Evolutionary conservation across 192 early-diverging fungal species (phyloP), one percentile per base, ranked within the genome.

Genomic region (Coemansia sp.): DNA sequence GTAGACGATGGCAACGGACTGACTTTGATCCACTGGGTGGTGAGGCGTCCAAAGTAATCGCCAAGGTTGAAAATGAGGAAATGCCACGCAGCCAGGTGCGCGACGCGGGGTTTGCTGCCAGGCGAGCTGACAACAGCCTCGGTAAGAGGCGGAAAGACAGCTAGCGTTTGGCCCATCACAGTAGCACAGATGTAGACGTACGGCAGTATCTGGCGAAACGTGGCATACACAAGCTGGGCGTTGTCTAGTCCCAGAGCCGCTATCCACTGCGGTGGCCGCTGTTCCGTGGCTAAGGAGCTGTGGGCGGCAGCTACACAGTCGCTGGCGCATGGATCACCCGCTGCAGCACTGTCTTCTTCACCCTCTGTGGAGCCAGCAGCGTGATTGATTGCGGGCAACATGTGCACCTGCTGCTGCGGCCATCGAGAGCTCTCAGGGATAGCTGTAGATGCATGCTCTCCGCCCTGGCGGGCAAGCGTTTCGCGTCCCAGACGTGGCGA

Each of bases 131-230:
- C 68, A 18, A 93, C 80, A 15, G 89, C 85, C 18, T 88, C 81
- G 10, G 92, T 94, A 36, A 94, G 77, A 15, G 91, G 89, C 4
- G 92, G 92, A 68, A 90, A 94, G 16, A 92, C 75, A 7, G 86
- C 84, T 14, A 94, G 62, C 0, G 92, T 94, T 61, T 91, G 80
- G 34, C 71, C 59, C 73, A 90, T 91, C 20, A 88, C 82, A 12
- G 88, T 68, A 2, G 81, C 84, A 20, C 89, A 79, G 10, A 87
- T 67, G 12, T 24, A 56, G 7, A 53, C 68, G 49, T 64, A 74
- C 2, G 80, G 74, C 59, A 60, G 21, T 1, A 71, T 66, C 43
- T 83, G 71, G 2, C 21, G n/a, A 15, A 46, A 63, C 1, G 80
- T 74, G 23, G 45, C 62, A 34, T 71, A 77, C 12, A 74, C 38